phyloP scores from a whole-genome alignment of 371 early-diverging fungal genomes.

The Mortierella sp. region DNA sequence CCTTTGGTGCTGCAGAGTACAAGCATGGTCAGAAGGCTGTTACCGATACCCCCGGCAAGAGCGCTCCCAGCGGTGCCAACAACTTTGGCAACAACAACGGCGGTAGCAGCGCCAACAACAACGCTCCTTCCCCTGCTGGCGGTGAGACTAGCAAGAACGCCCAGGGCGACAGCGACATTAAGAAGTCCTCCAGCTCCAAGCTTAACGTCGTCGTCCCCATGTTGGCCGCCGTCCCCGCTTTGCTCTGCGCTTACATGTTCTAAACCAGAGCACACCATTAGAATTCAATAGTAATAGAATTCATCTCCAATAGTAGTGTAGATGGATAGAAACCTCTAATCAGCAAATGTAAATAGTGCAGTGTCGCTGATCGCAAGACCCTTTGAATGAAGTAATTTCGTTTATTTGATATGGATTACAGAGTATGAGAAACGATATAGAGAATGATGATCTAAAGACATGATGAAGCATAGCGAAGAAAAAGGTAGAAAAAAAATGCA shows the following conservation, averaged over 20 bases:
- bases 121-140: not conserved
- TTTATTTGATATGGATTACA: slow-evolving; percentile 14
- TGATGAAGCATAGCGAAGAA: too few species aligned
- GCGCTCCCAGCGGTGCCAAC: not conserved
- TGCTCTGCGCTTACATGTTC: slow-evolving; percentile 29
- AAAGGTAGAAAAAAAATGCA: not conserved
- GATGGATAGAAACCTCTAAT: slow-evolving; percentile 2
- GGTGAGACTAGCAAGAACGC: slow-evolving; percentile 12
- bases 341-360: slow-evolving; percentile 4
- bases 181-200: slow-evolving; percentile 17
- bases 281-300: not conserved
- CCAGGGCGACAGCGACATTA: not conserved
- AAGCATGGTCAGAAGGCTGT: slow-evolving; percentile 61
- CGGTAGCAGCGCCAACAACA: not conserved
- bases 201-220: slow-evolving; percentile 5
- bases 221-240: slow-evolving; percentile 22
- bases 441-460: too few species aligned
- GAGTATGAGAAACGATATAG: not conserved
- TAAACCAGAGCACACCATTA: slow-evolving; percentile 2
- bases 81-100: not conserved
- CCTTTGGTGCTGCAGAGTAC: slow-evolving; percentile 62
- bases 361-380: not conserved
- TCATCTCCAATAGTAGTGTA: not conserved
- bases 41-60: slow-evolving; percentile 12
- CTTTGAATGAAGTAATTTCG: not conserved